Evolutionary conservation across 495 filamentous ascomycete species (phyloP).

Genomic region (Penicillium odoratum): DNA sequence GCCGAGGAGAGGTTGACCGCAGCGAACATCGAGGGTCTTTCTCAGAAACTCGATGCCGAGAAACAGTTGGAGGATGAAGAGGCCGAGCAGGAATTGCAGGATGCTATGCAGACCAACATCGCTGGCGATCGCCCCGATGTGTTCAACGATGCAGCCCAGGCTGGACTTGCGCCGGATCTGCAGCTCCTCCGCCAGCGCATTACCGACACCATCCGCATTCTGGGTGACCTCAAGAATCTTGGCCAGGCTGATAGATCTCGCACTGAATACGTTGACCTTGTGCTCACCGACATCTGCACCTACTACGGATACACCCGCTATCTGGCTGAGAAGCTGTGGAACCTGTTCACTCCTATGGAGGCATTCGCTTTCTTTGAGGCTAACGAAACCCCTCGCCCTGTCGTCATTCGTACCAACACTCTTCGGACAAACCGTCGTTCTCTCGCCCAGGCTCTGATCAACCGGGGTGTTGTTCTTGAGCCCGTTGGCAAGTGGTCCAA

Average conservation of each 20-base stretch:
- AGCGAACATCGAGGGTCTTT: constrained; percentile 92
- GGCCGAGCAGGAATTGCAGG: constrained; percentile 63
- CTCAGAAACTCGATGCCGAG: constrained; percentile 73
- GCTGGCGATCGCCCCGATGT: constrained; percentile 74
- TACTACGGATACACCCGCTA: constrained; percentile 89
- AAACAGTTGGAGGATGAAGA: constrained; percentile 71
- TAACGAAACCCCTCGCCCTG: constrained; percentile 87
- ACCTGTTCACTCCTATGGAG: constrained; percentile 89
- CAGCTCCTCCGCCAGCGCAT: constrained; percentile 88
- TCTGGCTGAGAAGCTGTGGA: constrained; percentile 83
- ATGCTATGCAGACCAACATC: constrained; percentile 94
- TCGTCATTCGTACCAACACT: constrained; percentile 92
- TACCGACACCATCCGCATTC: constrained; percentile 86
- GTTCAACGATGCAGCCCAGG: constrained; percentile 60
- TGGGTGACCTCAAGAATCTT: constrained; percentile 82
- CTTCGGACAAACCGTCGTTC: constrained; percentile 88
- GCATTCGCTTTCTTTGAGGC: constrained; percentile 98
- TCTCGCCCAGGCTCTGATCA: constrained; percentile 92
- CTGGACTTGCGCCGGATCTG: constrained; percentile 77
- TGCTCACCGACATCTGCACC: constrained; percentile 88
- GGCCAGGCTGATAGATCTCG: constrained; percentile 75
- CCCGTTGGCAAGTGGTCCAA: constrained; percentile 99
- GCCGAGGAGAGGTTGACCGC: constrained; percentile 90
- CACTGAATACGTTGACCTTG: constrained; percentile 79
- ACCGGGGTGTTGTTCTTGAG: constrained; percentile 93